phyloP scores from a whole-genome alignment of 257 asterid genomes.

The Salvia miltiorrhiza region DNA sequence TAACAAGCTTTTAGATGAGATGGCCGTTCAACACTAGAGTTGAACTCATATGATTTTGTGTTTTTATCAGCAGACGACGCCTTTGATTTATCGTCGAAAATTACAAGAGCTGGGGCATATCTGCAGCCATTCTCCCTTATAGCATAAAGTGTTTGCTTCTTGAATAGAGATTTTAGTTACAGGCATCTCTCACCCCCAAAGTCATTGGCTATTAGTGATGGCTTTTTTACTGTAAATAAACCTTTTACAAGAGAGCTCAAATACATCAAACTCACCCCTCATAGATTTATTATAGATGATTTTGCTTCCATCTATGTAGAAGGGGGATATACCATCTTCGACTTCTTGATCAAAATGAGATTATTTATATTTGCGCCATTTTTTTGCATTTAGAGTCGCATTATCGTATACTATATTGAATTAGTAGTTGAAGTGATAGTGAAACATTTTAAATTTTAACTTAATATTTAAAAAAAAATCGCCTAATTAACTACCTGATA shows the following conservation, averaged over 20 bases:
- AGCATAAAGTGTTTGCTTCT: background rate
- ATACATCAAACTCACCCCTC: background rate
- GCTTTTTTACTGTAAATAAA: constrained; percentile 29
- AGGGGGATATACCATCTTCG: background rate
- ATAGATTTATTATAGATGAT: background rate
- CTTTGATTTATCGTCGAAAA: no score
- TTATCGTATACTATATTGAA: no score
- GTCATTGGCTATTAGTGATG: constrained; percentile 41
- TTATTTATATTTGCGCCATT: no score
- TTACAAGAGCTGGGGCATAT: background rate
- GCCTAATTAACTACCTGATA: no score
- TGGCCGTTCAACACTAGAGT: no score
- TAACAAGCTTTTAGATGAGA: background rate
- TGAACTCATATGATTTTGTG: background rate
- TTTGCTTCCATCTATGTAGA: background rate
- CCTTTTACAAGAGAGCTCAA: background rate
- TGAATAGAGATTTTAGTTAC: background rate
- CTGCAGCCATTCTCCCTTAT: background rate
- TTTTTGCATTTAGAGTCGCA: no score
- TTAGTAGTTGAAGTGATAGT: no score
- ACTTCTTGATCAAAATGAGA: background rate
- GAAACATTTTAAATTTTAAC: no score
- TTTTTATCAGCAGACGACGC: constrained; percentile 17
- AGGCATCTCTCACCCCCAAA: constrained; percentile 15
- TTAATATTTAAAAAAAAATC: no score